These are phyloP conservation scores for Baudoinia panamericana DNA, from an alignment of 495 filamentous ascomycete genomes.

Conservation along the genomic window DNA sequence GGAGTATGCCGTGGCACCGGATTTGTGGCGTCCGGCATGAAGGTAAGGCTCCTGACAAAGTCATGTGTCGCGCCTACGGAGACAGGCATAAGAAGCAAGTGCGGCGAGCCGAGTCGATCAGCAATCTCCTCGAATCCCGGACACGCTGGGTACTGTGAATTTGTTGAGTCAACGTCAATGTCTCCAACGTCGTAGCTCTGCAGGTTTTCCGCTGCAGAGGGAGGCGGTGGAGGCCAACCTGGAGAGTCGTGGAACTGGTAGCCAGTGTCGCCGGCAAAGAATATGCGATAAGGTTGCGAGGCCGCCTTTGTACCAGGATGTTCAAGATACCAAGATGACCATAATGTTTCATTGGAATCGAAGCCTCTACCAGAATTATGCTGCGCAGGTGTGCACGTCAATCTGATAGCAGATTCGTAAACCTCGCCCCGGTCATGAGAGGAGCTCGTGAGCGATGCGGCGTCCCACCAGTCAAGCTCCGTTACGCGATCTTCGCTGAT, in stretches of 20 bases:
- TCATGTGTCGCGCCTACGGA: constrained; percentile 9
- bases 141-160: constrained; percentile 2
- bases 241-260: constrained; percentile 13
- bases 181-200: not conserved
- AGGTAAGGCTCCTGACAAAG: constrained; percentile 2
- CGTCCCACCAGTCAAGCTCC: constrained; percentile 43
- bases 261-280: constrained; percentile 11
- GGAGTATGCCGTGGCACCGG: constrained; percentile 7
- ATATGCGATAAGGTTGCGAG: not conserved
- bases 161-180: constrained; percentile 1
- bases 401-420: constrained; percentile 19
- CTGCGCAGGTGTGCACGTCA: constrained; percentile 34
- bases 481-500: constrained; percentile 31
- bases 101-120: constrained; percentile 1
- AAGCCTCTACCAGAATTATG: constrained; percentile 22
- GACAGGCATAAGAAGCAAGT: constrained; percentile 6
- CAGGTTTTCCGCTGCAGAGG: not conserved
- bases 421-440: no score
- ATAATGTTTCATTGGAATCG: constrained; percentile 4
- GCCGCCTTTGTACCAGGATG: not conserved
- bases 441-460: constrained; percentile 19
- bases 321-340: constrained; percentile 11
- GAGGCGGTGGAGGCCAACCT: constrained; percentile 7
- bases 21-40: constrained; percentile 4
- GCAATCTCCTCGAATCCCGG: constrained; percentile 6